phyloP scores from a whole-genome alignment of 2,329 filamentous ascomycete species.

The Triangularia setosa region DNA sequence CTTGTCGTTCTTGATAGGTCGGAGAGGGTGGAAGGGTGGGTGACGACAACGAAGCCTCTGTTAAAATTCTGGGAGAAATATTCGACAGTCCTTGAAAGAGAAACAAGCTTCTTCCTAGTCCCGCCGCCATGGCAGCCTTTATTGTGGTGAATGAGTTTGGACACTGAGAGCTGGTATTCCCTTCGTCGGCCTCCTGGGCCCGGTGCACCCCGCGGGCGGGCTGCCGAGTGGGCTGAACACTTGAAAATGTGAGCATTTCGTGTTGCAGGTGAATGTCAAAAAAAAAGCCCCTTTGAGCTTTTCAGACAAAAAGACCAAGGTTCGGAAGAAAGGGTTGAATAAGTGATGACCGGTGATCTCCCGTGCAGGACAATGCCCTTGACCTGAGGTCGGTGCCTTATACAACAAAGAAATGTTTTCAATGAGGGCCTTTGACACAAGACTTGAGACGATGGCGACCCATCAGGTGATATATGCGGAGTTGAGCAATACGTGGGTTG shows the following conservation, averaged over 20 bases:
- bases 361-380: background rate
- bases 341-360: background rate
- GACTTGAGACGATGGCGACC: slow-evolving; percentile 5
- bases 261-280: background rate
- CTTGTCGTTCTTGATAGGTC: background rate
- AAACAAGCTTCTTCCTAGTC: slow-evolving; percentile 15
- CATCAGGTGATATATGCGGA: background rate
- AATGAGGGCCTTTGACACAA: slow-evolving; percentile 3
- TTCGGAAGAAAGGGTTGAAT: background rate
- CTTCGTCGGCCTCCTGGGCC: background rate
- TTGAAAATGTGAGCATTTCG: background rate
- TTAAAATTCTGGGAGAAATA: slow-evolving; percentile 10
- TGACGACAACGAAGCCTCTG: slow-evolving; percentile 3
- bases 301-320: background rate
- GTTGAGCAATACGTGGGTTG: background rate
- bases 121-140: slow-evolving; percentile 20
- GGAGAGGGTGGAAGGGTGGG: background rate
- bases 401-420: background rate
- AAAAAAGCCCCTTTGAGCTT: background rate
- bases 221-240: background rate
- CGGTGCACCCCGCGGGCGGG: background rate
- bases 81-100: slow-evolving; percentile 12
- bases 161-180: background rate
- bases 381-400: background rate
- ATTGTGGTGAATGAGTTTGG: slow-evolving; percentile 6